A percentile compares a stretch with the other conserved stretches of the same genome.
Evolutionary conservation across 2,329 filamentous ascomycete species (phyloP).

Genomic region (Trichoderma guizhouense): DNA sequence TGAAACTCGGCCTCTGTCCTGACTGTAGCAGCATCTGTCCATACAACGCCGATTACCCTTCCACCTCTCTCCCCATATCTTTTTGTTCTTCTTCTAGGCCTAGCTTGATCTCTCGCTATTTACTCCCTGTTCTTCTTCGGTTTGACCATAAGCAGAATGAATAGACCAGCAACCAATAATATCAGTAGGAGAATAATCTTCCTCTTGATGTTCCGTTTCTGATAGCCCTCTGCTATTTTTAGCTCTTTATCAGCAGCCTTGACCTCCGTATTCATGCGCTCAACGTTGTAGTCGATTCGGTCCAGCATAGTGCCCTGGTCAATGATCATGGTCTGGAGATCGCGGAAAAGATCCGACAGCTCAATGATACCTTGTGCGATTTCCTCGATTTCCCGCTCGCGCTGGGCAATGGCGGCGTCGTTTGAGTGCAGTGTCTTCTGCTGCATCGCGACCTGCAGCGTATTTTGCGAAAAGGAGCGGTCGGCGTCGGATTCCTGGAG

Average conservation of each 20-base stretch:
- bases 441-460: slow-evolving; percentile 74
- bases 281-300: slow-evolving; percentile 96
- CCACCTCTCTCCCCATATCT: neutral
- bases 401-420: slow-evolving; percentile 81
- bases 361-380: slow-evolving; percentile 98
- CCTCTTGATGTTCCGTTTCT: slow-evolving; percentile 81
- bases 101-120: neutral
- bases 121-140: slow-evolving; percentile 54
- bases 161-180: slow-evolving; percentile 77
- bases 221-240: slow-evolving; percentile 82
- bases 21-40: neutral
- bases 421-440: slow-evolving; percentile 68
- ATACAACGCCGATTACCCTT: neutral
- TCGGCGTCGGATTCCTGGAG: slow-evolving; percentile 92
- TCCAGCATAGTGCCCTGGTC: slow-evolving; percentile 89
- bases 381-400: slow-evolving; percentile 94
- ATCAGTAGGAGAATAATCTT: slow-evolving; percentile 90
- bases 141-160: slow-evolving; percentile 80
- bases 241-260: slow-evolving; percentile 92
- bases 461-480: slow-evolving; percentile 84
- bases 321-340: slow-evolving; percentile 92
- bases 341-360: slow-evolving; percentile 92
- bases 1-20: neutral
- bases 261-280: slow-evolving; percentile 89
- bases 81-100: neutral